Evolutionary conservation across 2,329 filamentous ascomycete species (phyloP).

Genomic region (Chaetomiaceae sp.): DNA sequence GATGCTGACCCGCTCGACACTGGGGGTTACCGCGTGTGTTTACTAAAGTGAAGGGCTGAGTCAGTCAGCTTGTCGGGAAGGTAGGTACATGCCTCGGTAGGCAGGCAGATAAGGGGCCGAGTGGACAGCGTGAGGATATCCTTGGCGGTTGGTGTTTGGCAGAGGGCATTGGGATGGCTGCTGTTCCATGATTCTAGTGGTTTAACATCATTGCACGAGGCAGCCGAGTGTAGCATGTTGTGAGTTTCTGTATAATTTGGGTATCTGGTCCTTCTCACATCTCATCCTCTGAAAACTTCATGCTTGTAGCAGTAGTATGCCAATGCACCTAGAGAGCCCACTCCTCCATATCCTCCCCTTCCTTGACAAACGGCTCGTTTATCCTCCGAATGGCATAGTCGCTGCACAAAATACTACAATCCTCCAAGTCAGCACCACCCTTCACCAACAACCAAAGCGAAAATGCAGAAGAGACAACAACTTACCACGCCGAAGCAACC

Average conservation of each 20-base stretch:
- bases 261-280: conserved; percentile 6
- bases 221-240: too few species aligned
- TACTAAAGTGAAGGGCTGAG: conserved; percentile 25
- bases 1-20: conserved; percentile 41
- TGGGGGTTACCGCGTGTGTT: conserved; percentile 36
- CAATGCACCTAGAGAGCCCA: conserved; percentile 53
- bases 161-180: too few species aligned
- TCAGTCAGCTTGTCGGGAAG: too few species aligned
- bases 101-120: too few species aligned
- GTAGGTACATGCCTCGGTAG: too few species aligned
- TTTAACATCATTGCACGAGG: too few species aligned
- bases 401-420: conserved; percentile 76
- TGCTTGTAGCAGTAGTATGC: neutral
- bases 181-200: too few species aligned
- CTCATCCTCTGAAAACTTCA: neutral
- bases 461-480: conserved; percentile 19
- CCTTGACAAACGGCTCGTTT: conserved; percentile 82
- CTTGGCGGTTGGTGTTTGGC: too few species aligned
- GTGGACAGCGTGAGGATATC: too few species aligned
- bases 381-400: conserved; percentile 93
- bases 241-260: neutral
- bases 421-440: neutral
- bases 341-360: conserved; percentile 68
- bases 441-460: too few species aligned
- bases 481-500: conserved; percentile 82